A percentile compares a stretch with the other conserved stretches of the same genome.
These are phyloP conservation scores for Tetrahymena thermophila DNA, from an alignment of 73 alveolate species.

Conservation along the genomic window DNA sequence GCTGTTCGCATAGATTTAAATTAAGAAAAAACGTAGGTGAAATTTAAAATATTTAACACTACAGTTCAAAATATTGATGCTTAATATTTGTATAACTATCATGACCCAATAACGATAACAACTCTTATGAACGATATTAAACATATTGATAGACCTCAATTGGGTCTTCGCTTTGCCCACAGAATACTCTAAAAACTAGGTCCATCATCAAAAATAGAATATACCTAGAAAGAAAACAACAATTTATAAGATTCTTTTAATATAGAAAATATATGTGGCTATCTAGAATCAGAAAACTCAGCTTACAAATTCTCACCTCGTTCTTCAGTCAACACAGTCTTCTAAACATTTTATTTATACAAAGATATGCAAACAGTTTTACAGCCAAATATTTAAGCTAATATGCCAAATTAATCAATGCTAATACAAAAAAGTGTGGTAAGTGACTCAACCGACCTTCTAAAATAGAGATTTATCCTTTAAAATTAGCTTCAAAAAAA, in stretches of 20 bases:
- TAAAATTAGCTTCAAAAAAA: not conserved
- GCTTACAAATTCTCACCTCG: not conserved
- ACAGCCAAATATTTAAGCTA: not conserved
- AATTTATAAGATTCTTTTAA: not conserved
- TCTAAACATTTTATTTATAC: not conserved
- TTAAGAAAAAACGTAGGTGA: not conserved
- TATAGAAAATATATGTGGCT: not conserved
- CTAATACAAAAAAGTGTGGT: not conserved
- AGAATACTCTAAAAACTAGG: not conserved
- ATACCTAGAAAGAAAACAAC: not conserved
- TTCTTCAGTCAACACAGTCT: not conserved
- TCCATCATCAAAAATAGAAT: not conserved
- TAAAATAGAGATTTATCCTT: not conserved
- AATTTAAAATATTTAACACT: not conserved
- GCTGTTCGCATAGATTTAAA: not conserved
- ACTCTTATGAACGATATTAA: not conserved
- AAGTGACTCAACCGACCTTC: not conserved
- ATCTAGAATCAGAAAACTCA: not conserved
- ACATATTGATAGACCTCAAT: not conserved
- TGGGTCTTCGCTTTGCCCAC: not conserved
- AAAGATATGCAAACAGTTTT: not conserved
- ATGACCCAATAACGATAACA: not conserved
- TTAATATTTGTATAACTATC: not conserved
- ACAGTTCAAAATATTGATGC: not conserved
- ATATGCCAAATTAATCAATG: not conserved